A percentile compares a stretch with the other conserved stretches of the same genome.
phyloP scores from a whole-genome alignment of 495 filamentous ascomycete species.

The Talaromyces nanjingensis region DNA sequence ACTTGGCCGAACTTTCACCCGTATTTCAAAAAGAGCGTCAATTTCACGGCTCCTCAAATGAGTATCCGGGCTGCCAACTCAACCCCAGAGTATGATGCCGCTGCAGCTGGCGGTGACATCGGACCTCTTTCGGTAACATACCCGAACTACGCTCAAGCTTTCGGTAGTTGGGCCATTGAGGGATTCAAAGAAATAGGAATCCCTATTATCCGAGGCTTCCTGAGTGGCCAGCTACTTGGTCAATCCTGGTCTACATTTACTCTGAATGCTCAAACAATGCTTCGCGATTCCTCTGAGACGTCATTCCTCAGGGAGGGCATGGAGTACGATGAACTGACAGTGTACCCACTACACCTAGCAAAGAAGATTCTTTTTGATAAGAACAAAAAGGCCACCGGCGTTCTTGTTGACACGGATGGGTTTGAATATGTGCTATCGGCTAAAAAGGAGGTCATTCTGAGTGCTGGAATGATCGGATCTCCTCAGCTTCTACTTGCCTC shows the following conservation, averaged over 20 bases:
- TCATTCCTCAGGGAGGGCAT: neutral
- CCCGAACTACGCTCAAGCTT: constrained; percentile 39
- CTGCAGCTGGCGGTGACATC: constrained; percentile 17
- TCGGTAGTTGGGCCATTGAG: constrained; percentile 27
- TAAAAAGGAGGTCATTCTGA: constrained; percentile 40
- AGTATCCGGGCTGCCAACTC: constrained; percentile 29
- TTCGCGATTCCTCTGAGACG: neutral
- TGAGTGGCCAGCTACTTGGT: neutral
- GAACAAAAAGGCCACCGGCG: constrained; percentile 17
- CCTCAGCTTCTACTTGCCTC: constrained; percentile 48
- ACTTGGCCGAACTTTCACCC: constrained; percentile 44
- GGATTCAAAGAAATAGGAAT: constrained; percentile 28
- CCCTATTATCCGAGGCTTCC: constrained; percentile 21
- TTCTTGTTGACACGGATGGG: constrained; percentile 40
- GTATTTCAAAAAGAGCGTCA: constrained; percentile 44
- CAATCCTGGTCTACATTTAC: neutral
- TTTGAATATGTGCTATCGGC: constrained; percentile 27
- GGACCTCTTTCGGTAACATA: constrained; percentile 47
- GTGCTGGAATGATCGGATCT: constrained; percentile 39
- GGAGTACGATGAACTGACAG: neutral
- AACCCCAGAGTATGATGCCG: constrained; percentile 33
- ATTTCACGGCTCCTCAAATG: constrained; percentile 45
- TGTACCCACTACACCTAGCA: neutral
- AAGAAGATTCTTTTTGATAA: neutral
- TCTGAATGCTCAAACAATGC: neutral